Percentiles rank a stretch among this genome's conserved stretches.
phyloP scores from a whole-genome alignment of 1,284 basidiomycete genomes.

The Naganishia sp. region DNA sequence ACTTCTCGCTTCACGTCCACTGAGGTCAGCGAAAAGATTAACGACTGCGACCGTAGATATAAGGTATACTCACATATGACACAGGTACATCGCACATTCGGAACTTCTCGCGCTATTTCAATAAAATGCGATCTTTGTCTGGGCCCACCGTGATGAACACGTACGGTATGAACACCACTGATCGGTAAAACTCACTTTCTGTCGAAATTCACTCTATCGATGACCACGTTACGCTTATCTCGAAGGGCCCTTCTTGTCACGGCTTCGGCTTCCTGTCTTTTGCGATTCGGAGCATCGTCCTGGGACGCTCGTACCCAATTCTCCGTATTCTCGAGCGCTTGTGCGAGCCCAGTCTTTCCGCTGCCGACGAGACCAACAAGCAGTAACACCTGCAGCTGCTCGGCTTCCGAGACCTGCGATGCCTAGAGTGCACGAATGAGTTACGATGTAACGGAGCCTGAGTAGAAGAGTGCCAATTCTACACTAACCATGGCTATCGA shows the following conservation, averaged over 20 bases:
- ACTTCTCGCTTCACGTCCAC: conserved; percentile 29
- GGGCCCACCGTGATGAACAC: neutral
- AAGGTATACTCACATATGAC: conserved; percentile 25
- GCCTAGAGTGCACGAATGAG: too few relatives aligned
- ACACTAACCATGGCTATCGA: neutral
- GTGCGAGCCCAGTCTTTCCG: conserved; percentile 49
- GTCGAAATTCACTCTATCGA: conserved; percentile 52
- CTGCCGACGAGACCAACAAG: conserved; percentile 51
- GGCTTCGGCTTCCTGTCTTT: conserved; percentile 49
- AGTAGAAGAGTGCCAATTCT: neutral
- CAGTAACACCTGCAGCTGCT: conserved; percentile 42
- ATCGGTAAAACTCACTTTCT: conserved; percentile 39
- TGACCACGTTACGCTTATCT: conserved; percentile 47
- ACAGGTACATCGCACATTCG: conserved; percentile 29
- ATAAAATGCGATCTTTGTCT: conserved; percentile 53
- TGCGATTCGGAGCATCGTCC: conserved; percentile 47
- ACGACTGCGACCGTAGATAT: neutral
- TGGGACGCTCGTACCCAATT: conserved; percentile 51
- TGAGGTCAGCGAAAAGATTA: neutral
- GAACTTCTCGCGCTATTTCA: conserved; percentile 37
- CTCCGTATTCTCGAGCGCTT: conserved; percentile 38
- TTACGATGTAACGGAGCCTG: too few relatives aligned
- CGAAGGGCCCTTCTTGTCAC: conserved; percentile 40
- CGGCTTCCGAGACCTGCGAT: too few relatives aligned
- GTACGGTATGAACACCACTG: neutral